Evolutionary conservation across 1,284 basidiomycete species (phyloP).

Genomic region (Pterulicium gracile): DNA sequence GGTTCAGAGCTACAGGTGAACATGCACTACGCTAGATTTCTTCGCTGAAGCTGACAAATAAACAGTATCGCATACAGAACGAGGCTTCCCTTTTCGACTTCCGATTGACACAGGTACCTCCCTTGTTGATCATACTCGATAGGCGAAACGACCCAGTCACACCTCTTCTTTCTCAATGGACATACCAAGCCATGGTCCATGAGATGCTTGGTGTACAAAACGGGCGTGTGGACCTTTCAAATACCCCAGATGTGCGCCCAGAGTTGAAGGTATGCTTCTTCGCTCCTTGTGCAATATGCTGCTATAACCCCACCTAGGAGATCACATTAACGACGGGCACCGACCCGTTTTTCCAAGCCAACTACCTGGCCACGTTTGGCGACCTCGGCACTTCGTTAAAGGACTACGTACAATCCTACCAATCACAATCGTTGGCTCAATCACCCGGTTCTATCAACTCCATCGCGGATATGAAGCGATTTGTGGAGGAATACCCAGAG

Average conservation of each 20-base stretch:
- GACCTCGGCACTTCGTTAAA: slow-evolving; percentile 92
- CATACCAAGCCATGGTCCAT: slow-evolving; percentile 99
- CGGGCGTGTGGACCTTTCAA: slow-evolving; percentile 78
- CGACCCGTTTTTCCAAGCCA: slow-evolving; percentile 90
- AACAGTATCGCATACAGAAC: slow-evolving; percentile 59
- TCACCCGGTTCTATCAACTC: slow-evolving; percentile 85
- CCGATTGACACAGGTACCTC: slow-evolving; percentile 63
- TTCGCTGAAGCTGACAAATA: slow-evolving; percentile 9
- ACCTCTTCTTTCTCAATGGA: slow-evolving; percentile 97
- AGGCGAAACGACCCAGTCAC: slow-evolving; percentile 96
- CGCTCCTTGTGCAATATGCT: neutral
- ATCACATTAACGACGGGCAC: slow-evolving; percentile 88
- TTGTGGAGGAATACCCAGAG: slow-evolving; percentile 98
- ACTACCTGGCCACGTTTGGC: slow-evolving; percentile 92
- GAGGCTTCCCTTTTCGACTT: slow-evolving; percentile 74
- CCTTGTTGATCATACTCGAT: slow-evolving; percentile 74
- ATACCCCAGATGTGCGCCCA: slow-evolving; percentile 79
- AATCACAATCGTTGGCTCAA: slow-evolving; percentile 73
- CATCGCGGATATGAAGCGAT: slow-evolving; percentile 94
- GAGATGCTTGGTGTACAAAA: slow-evolving; percentile 92
- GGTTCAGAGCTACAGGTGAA: slow-evolving; percentile 77
- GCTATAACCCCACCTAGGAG: slow-evolving; percentile 50
- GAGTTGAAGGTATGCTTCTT: slow-evolving; percentile 57
- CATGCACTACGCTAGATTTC: too few species aligned
- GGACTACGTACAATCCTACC: slow-evolving; percentile 91